Evolutionary conservation across 805 yeast species (phyloP).

Genomic region (Torulaspora microellipsoides): DNA sequence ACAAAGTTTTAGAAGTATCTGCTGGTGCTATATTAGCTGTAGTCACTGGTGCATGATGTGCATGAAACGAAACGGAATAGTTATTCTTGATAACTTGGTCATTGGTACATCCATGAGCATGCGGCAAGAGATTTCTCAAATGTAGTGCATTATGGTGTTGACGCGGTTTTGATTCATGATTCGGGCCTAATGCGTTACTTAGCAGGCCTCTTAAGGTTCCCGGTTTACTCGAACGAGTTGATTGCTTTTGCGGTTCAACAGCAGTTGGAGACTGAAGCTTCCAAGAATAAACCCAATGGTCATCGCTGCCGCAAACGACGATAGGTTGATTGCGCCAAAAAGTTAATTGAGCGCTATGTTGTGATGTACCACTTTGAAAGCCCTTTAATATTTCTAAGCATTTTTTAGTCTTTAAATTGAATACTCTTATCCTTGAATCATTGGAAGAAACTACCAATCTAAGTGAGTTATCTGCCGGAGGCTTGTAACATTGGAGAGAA

Average conservation of each 20-base stretch:
- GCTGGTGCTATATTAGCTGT: constrained; percentile 76
- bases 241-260: background rate
- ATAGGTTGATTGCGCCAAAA: constrained; percentile 17
- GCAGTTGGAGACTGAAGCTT: constrained; percentile 34
- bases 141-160: constrained; percentile 10
- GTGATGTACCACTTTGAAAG: constrained; percentile 61
- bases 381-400: constrained; percentile 73
- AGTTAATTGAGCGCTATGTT: constrained; percentile 51
- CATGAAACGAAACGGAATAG: constrained; percentile 68
- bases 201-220: constrained; percentile 8
- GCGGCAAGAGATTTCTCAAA: constrained; percentile 31
- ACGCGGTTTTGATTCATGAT: constrained; percentile 10
- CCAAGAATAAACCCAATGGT: constrained; percentile 87
- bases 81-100: constrained; percentile 42
- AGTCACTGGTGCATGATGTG: constrained; percentile 70
- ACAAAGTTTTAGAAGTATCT: constrained; percentile 56
- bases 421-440: constrained; percentile 72
- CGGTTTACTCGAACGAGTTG: background rate
- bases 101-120: constrained; percentile 16
- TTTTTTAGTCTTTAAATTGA: constrained; percentile 49
- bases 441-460: constrained; percentile 65
- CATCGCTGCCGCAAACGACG: constrained; percentile 77
- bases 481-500: constrained; percentile 55
- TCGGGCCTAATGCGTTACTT: constrained; percentile 2
- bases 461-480: constrained; percentile 29